Conservation (phyloP, 441 rosid genomes). For the Jatropha podagrica region DNA sequence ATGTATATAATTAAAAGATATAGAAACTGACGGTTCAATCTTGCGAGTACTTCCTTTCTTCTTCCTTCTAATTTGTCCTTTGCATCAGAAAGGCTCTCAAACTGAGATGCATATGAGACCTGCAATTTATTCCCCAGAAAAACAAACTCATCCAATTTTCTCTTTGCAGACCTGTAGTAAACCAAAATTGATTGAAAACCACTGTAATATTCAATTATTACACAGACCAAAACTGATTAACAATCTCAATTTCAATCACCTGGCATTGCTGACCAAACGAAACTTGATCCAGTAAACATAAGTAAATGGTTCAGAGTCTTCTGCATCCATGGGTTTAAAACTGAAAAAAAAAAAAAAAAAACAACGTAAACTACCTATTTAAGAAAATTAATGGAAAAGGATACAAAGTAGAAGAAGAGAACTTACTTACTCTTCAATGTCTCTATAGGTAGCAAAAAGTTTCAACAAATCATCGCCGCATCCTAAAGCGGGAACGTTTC, state of each 20-base stretch:
- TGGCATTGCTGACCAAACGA: constrained; percentile 57
- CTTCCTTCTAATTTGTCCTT: constrained; percentile 77
- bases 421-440: constrained; percentile 70
- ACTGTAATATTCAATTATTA: not conserved
- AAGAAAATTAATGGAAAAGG: not conserved
- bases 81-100: constrained; percentile 67
- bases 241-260: constrained; percentile 36
- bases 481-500: constrained; percentile 80
- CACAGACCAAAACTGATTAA: not conserved
- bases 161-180: constrained; percentile 70
- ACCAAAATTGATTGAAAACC: not conserved
- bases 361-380: not conserved
- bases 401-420: not conserved
- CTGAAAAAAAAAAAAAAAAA: constrained; percentile 32
- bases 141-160: constrained; percentile 74
- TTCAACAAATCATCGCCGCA: constrained; percentile 77
- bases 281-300: constrained; percentile 91
- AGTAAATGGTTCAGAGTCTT: constrained; percentile 74
- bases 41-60: constrained; percentile 65
- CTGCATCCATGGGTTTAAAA: constrained; percentile 95
- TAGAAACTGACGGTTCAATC: constrained; percentile 56
- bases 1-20: not conserved
- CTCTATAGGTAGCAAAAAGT: constrained; percentile 68
- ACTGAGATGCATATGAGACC: constrained; percentile 78
- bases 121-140: constrained; percentile 75